Conservation (phyloP, 139 green algal genomes). For the Medakamo hakoo region DNA sequence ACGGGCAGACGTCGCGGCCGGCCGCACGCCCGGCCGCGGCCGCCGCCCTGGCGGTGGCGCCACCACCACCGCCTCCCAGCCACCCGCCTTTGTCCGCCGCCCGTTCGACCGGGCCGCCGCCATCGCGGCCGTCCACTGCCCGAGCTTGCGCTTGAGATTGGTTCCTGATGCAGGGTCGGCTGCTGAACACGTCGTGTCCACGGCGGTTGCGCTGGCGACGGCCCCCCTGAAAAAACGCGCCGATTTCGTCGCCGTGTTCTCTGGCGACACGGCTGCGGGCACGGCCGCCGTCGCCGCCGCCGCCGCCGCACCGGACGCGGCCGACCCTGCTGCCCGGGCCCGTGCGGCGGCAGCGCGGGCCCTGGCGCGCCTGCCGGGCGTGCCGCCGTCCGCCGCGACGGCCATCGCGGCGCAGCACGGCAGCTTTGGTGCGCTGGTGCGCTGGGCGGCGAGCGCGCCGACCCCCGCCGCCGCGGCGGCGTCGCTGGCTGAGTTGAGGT, state of each 20-base stretch:
- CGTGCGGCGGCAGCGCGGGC: not conserved
- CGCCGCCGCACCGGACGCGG: no score
- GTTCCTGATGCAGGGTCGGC: not conserved
- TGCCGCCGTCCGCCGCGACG: not conserved
- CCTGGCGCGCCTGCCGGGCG: not conserved
- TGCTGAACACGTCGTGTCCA: not conserved
- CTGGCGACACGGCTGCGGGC: not conserved
- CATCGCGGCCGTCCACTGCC: not conserved
- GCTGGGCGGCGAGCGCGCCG: no score
- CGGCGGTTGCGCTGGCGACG: not conserved
- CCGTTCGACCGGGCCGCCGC: not conserved
- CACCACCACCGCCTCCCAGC: no score
- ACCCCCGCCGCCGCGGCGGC: not conserved
- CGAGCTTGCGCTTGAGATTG: not conserved
- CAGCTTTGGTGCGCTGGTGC: not conserved
- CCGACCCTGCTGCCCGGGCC: not conserved
- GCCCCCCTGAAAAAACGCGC: not conserved
- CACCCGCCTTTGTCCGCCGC: not conserved
- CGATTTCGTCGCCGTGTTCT: not conserved
- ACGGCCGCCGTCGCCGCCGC: no score
- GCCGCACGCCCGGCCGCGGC: no score
- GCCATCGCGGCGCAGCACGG: not conserved
- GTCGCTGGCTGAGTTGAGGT: not conserved
- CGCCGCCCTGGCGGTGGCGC: no score
- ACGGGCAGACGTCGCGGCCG: not conserved